Percentiles rank a stretch among this genome's conserved stretches.
Evolutionary conservation across 345 rosid genomes (phyloP).

Genomic region (Eucalyptus erythrocorys): DNA sequence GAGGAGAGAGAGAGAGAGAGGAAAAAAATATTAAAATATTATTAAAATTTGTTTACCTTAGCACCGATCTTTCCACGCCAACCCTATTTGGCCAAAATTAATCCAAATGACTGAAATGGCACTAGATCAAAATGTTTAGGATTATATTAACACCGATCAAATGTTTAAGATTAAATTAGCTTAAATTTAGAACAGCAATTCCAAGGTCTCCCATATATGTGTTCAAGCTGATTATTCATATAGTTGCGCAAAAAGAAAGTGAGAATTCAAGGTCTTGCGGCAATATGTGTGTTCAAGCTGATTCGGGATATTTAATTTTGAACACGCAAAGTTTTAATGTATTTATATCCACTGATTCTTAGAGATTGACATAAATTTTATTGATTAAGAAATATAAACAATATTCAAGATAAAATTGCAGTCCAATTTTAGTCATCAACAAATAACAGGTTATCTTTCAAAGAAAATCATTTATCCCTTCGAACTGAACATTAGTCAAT

Average conservation of each 20-base stretch:
- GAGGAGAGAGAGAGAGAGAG: rapidly evolving
- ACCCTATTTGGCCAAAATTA: too few relatives aligned
- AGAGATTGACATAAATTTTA: not conserved
- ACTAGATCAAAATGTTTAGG: too few relatives aligned
- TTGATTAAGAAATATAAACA: not conserved
- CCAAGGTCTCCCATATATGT: not conserved
- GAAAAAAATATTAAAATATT: too few relatives aligned
- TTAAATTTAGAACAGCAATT: not conserved
- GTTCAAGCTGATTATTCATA: not conserved
- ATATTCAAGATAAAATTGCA: not conserved
- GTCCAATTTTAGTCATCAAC: not conserved
- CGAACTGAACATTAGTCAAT: not conserved
- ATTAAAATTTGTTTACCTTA: too few relatives aligned
- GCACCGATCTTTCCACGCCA: rapidly evolving
- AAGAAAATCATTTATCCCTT: not conserved
- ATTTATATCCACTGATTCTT: not conserved
- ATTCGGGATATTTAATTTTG: not conserved
- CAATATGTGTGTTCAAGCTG: not conserved
- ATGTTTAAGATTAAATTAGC: too few relatives aligned
- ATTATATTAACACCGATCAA: too few relatives aligned
- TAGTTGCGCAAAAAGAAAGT: not conserved
- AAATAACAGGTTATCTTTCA: not conserved
- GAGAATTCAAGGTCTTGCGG: not conserved
- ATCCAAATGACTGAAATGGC: too few relatives aligned
- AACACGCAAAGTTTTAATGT: not conserved